phyloP scores from a whole-genome alignment of 139 green algal genomes.

The Volvox africanus region DNA sequence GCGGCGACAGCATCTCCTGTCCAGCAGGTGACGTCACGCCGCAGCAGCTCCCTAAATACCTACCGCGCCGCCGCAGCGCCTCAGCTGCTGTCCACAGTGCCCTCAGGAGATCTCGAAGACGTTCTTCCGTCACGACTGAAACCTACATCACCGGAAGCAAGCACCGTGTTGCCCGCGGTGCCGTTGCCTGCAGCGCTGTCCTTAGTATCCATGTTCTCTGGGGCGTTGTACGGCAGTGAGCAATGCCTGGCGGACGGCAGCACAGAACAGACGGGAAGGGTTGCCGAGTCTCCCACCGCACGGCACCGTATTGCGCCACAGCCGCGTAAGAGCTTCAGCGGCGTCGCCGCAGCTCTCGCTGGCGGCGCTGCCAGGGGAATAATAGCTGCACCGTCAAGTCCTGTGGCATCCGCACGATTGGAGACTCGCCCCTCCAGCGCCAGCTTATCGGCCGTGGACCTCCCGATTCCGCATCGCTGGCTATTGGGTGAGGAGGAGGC shows the following conservation, averaged over 20 bases:
- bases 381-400: neutral
- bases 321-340: neutral
- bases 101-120: conserved; percentile 6
- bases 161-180: neutral
- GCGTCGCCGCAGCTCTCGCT: neutral
- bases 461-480: conserved; percentile 27
- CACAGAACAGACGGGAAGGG: neutral
- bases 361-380: neutral
- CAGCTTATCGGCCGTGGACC: conserved; percentile 23
- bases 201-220: neutral
- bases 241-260: too few relatives aligned
- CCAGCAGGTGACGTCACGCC: neutral
- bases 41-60: conserved; percentile 1
- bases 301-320: neutral
- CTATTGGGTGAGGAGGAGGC: neutral
- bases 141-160: neutral
- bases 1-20: neutral
- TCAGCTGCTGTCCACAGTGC: conserved; percentile 12
- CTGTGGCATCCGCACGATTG: neutral
- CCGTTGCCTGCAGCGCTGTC: conserved; percentile 8
- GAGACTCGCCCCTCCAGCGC: conserved; percentile 9
- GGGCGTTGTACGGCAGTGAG: neutral
- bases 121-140: neutral
- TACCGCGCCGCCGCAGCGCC: neutral
- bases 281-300: neutral